A percentile compares a stretch with the other conserved stretches of the same genome.
phyloP scores from a whole-genome alignment of 768 basidiomycete genomes.

The Tylopilus plumbeoviolaceoides region DNA sequence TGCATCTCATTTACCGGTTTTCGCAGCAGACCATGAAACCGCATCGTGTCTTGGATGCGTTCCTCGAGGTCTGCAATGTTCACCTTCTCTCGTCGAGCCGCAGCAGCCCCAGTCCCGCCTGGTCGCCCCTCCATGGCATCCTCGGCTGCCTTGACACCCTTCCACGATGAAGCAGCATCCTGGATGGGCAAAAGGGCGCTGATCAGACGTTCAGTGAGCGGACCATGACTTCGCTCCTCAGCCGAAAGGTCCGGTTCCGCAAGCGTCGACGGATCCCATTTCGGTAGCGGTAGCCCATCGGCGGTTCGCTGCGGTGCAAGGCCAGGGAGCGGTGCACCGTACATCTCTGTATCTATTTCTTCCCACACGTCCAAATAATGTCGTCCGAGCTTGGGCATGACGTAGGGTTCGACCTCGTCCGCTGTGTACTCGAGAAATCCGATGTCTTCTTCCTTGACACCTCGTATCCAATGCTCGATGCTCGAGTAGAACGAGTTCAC shows the following conservation, averaged over 20 bases:
- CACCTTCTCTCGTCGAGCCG: constrained; percentile 67
- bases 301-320: constrained; percentile 36
- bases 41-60: constrained; percentile 70
- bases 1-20: constrained; percentile 53
- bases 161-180: constrained; percentile 56
- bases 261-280: constrained; percentile 83
- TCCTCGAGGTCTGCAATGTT: constrained; percentile 79
- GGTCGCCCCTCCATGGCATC: constrained; percentile 83
- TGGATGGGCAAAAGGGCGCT: constrained; percentile 70
- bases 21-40: constrained; percentile 68
- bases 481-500: constrained; percentile 81
- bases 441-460: constrained; percentile 91
- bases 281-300: constrained; percentile 44
- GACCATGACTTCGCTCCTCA: constrained; percentile 82
- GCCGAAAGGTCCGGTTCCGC: constrained; percentile 62
- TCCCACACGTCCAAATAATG: constrained; percentile 95
- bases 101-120: constrained; percentile 75
- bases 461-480: constrained; percentile 86
- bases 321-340: constrained; percentile 39
- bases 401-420: constrained; percentile 86
- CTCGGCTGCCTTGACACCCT: constrained; percentile 78
- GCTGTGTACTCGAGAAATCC: constrained; percentile 88
- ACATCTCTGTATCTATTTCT: constrained; percentile 71
- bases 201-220: constrained; percentile 80
- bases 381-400: constrained; percentile 78